These are phyloP conservation scores for Phytophthora rubi DNA, from an alignment of 352 stramenopile genomes.

Conservation along the genomic window DNA sequence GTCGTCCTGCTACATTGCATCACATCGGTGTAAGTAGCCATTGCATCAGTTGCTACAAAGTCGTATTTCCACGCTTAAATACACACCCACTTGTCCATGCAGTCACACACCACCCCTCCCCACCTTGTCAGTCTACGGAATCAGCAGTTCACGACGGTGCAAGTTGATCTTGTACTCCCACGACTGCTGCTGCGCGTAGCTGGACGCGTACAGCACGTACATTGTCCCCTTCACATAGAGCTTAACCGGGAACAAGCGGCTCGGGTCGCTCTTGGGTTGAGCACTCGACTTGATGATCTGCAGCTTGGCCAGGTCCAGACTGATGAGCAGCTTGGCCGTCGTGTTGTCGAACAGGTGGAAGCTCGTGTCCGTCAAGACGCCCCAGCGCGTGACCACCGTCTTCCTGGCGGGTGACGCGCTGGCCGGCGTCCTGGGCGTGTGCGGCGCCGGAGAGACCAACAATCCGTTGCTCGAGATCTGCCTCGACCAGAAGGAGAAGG, in stretches of 20 bases:
- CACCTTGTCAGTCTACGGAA: conserved; percentile 44
- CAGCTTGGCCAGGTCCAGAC: conserved; percentile 80
- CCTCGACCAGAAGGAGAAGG: conserved; percentile 73
- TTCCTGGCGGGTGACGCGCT: conserved; percentile 58
- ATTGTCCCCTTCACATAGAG: conserved; percentile 71
- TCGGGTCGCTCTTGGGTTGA: conserved; percentile 57
- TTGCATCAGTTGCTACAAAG: background rate
- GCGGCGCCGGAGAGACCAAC: conserved; percentile 45
- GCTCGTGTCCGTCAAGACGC: conserved; percentile 80
- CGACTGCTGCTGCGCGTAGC: conserved; percentile 74
- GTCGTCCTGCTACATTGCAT: too few species aligned
- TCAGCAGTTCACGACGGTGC: conserved; percentile 74
- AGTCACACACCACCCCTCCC: background rate
- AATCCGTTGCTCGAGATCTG: conserved; percentile 48
- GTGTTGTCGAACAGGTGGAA: conserved; percentile 84
- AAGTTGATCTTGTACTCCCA: conserved; percentile 87
- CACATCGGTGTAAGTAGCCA: too few species aligned
- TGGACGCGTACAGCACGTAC: conserved; percentile 81
- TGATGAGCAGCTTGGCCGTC: conserved; percentile 70
- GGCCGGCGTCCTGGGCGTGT: conserved; percentile 46
- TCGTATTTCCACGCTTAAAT: conserved; percentile 30
- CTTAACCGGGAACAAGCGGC: conserved; percentile 71
- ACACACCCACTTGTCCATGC: conserved; percentile 24
- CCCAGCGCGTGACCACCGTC: conserved; percentile 74
- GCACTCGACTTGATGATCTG: conserved; percentile 71